Evolutionary conservation across 192 early-diverging fungal species (phyloP).

Genomic region (Allomyces javanicus): DNA sequence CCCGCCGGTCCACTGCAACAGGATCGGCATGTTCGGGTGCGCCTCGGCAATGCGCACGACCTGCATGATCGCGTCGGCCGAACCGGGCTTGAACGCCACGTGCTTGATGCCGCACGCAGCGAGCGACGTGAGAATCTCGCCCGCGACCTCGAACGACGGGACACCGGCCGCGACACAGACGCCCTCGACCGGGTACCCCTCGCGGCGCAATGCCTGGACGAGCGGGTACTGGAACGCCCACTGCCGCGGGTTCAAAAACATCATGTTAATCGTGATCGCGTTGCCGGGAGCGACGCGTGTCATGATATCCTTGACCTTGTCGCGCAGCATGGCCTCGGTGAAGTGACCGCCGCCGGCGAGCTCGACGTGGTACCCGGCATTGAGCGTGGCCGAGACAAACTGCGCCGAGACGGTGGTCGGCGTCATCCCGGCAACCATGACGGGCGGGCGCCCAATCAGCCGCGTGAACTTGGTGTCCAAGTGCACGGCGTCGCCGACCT

Average conservation of each 20-base stretch:
- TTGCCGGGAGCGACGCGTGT: constrained; percentile 48
- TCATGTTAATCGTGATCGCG: constrained; percentile 76
- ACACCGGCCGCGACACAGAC: constrained; percentile 83
- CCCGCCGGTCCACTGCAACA: constrained; percentile 94
- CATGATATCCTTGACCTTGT: constrained; percentile 54
- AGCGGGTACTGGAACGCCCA: constrained; percentile 86
- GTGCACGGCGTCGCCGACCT: constrained; percentile 49
- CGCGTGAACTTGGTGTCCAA: constrained; percentile 72
- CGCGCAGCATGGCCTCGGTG: constrained; percentile 43
- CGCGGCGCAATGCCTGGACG: constrained; percentile 52
- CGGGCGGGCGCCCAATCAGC: constrained; percentile 63
- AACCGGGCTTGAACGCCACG: constrained; percentile 70
- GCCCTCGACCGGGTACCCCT: constrained; percentile 74
- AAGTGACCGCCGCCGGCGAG: constrained; percentile 80
- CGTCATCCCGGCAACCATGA: constrained; percentile 94
- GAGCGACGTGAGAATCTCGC: constrained; percentile 55
- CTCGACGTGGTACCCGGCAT: constrained; percentile 79
- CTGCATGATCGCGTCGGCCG: constrained; percentile 54
- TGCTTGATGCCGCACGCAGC: constrained; percentile 56
- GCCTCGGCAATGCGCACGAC: constrained; percentile 65
- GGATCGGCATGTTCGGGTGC: constrained; percentile 61
- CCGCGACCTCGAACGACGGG: constrained; percentile 65
- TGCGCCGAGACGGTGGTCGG: constrained; percentile 58
- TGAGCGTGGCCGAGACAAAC: constrained; percentile 69
- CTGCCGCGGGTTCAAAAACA: constrained; percentile 73